Percentiles rank a stretch among this genome's conserved stretches.
These are phyloP conservation scores for Macrophomina tecta DNA, from an alignment of 2,329 filamentous ascomycete species.

Conservation along the genomic window DNA sequence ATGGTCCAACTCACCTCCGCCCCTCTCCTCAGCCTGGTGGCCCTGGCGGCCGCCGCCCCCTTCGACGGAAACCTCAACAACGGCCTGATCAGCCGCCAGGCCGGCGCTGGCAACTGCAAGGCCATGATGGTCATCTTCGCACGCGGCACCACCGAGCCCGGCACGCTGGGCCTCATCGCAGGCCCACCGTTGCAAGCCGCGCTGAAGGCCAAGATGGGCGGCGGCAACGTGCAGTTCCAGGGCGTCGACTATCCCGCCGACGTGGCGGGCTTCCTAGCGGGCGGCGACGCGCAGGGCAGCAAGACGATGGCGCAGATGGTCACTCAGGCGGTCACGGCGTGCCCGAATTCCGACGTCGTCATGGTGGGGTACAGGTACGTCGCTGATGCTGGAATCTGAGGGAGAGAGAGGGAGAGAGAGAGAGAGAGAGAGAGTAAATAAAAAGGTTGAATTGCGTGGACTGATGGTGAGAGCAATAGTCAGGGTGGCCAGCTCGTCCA, in stretches of 20 bases:
- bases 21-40: neutral
- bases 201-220: conserved; percentile 50
- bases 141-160: conserved; percentile 60
- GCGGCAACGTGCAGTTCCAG: conserved; percentile 55
- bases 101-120: conserved; percentile 3
- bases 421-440: too few relatives aligned
- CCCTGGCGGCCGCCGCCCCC: neutral
- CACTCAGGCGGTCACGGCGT: conserved; percentile 49
- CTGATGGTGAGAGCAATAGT: conserved; percentile 26
- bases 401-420: too few relatives aligned
- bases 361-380: conserved; percentile 55
- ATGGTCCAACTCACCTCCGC: neutral
- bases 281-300: conserved; percentile 50
- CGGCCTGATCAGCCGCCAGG: conserved; percentile 1
- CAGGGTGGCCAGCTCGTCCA: conserved; percentile 53
- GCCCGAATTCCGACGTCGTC: conserved; percentile 55
- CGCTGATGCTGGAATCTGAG: too few relatives aligned
- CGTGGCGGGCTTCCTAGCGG: conserved; percentile 52
- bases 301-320: conserved; percentile 52
- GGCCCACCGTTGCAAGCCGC: conserved; percentile 60
- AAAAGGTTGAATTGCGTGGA: too few relatives aligned
- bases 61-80: neutral
- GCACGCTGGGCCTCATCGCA: conserved; percentile 57
- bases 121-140: conserved; percentile 62
- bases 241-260: conserved; percentile 61